phyloP scores from a whole-genome alignment of 257 asterid species.

The Nicotiana otophora region DNA sequence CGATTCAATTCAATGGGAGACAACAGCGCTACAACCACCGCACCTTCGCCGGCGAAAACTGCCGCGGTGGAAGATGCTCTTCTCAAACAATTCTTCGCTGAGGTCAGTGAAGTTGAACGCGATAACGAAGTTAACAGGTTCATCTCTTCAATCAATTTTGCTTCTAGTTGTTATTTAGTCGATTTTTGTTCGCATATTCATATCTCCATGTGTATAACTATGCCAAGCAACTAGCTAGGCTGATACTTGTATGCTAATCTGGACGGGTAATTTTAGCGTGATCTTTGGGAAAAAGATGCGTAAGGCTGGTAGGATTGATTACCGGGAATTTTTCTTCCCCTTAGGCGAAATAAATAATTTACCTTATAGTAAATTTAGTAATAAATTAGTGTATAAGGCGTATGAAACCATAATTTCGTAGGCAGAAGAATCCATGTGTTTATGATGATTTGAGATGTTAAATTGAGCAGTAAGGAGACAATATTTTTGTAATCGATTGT shows the following conservation, averaged over 20 bases:
- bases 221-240: neutral
- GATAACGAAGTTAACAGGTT: conserved; percentile 91
- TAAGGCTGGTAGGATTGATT: neutral
- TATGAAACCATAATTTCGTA: neutral
- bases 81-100: conserved; percentile 79
- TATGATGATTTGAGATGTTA: neutral
- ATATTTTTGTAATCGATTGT: neutral
- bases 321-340: too few relatives aligned
- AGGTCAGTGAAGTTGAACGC: conserved; percentile 98
- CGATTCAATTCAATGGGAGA: conserved; percentile 65
- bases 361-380: neutral
- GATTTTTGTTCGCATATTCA: neutral
- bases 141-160: neutral
- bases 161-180: neutral
- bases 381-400: neutral
- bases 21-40: conserved; percentile 34
- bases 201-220: too few relatives aligned
- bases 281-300: neutral
- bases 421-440: neutral
- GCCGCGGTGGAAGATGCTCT: conserved; percentile 59
- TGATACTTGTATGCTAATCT: neutral
- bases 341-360: too few relatives aligned
- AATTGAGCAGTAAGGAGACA: neutral
- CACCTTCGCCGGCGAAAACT: conserved; percentile 16
- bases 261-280: neutral